Evolutionary conservation across 768 basidiomycete genomes (phyloP).

Genomic region (Clavulina sp.): DNA sequence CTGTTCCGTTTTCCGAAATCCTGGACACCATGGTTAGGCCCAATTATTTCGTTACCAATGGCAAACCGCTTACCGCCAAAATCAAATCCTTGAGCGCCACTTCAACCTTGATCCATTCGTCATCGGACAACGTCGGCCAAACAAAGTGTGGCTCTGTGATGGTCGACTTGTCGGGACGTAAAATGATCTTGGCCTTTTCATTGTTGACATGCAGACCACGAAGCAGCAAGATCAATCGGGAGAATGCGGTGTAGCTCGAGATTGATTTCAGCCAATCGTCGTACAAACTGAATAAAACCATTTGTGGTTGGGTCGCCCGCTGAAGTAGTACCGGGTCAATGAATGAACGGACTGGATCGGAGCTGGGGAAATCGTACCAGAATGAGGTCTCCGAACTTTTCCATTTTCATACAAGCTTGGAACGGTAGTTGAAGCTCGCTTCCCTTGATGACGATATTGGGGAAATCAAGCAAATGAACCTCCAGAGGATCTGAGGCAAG

Average conservation of each 20-base stretch:
- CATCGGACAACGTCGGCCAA: constrained; percentile 83
- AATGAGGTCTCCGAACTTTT: constrained; percentile 98
- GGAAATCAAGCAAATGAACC: constrained; percentile 98
- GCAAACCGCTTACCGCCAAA: constrained; percentile 38
- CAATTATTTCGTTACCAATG: neutral
- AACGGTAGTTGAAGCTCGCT: constrained; percentile 95
- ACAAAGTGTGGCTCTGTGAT: constrained; percentile 96
- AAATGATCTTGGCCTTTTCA: constrained; percentile 96
- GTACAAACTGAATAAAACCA: constrained; percentile 97
- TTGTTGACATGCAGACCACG: constrained; percentile 98
- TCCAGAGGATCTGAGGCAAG: constrained; percentile 59
- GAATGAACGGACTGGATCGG: neutral
- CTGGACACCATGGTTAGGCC: constrained; percentile 20
- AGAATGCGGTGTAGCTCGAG: constrained; percentile 98
- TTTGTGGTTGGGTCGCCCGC: constrained; percentile 96
- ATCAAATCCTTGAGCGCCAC: constrained; percentile 98
- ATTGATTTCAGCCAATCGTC: constrained; percentile 99
- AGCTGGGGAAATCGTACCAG: constrained; percentile 29
- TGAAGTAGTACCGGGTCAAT: constrained; percentile 17
- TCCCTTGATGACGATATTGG: constrained; percentile 99
- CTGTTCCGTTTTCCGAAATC: constrained; percentile 99
- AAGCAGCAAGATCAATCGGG: constrained; percentile 87
- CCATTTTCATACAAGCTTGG: constrained; percentile 99
- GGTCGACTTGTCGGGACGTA: constrained; percentile 93
- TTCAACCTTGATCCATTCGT: constrained; percentile 99